Evolutionary conservation across 2,329 filamentous ascomycete species (phyloP), one percentile per base, ranked within the genome.

Genomic region (Diaporthe ampelina): DNA sequence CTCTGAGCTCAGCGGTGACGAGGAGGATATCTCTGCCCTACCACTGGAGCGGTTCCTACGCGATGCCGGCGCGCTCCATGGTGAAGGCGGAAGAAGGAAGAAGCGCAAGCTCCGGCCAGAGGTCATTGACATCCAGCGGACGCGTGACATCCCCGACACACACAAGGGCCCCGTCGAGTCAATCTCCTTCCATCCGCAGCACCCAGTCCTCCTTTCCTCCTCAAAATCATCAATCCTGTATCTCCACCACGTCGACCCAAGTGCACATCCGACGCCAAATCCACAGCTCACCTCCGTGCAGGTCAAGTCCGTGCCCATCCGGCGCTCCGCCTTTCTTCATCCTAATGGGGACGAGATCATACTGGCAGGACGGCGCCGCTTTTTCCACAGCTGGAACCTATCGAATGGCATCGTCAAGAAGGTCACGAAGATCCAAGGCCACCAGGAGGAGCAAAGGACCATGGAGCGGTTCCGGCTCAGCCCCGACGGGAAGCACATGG

Each of bases 371-470:
- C 93, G 96, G 48, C 91, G 97, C 67, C 92, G 92, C 76, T 98
- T 95, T 86, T 98, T 98, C 84, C 97, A 98, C 84, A 92, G 93
- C 77, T 99, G 97, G 97, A 93, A 98, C 80, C 89, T 99, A 32
- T 87, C 93, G 57, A 92, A 93, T 0, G 97, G 97, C 57, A 86
- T 88, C 17, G 91, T 99, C 65, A 93, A 96, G 79, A 98, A 97
- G 84, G 90, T 97, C 58, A 91, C 91, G 78, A 88, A 93, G 81
- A 86, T 97, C 74, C 90, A 93, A 80, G 91, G 95, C 76, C 93
- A 95, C 78, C 88, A 92, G 77, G 89, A 94, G 72, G 94, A 97
- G 83, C 95, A 98, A 83, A 93, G 92, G 79, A 93, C 91, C 54
- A 98, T 98, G 95, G 97, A 98, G 83, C 88, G 89, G 40, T 97